Evolutionary conservation across 2,329 filamentous ascomycete species (phyloP).

Genomic region (Pseudogymnoascus sp.): DNA sequence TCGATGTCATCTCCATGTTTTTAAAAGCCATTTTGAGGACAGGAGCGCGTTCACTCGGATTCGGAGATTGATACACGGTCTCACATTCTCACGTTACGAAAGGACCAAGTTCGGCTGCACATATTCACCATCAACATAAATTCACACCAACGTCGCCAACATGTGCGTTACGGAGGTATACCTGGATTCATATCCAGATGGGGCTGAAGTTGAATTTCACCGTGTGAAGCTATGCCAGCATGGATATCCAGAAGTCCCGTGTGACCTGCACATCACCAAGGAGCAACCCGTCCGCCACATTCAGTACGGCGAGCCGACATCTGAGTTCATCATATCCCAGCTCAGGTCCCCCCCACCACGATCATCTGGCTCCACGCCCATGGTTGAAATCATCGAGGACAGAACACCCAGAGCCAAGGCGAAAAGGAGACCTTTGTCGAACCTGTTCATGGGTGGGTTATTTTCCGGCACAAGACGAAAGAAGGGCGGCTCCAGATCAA

Average conservation of each 20-base stretch:
- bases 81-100: not conserved
- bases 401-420: not conserved
- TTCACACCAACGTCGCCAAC: constrained; percentile 26
- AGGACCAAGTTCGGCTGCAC: constrained; percentile 20
- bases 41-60: not conserved
- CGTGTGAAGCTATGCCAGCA: constrained; percentile 33
- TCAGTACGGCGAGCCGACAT: constrained; percentile 28
- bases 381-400: not conserved
- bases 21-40: not conserved
- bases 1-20: not conserved
- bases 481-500: not conserved
- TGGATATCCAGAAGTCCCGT: constrained; percentile 33
- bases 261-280: constrained; percentile 34
- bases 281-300: constrained; percentile 35
- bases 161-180: constrained; percentile 45
- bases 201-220: constrained; percentile 31
- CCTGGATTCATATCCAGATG: constrained; percentile 40
- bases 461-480: not conserved
- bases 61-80: not conserved
- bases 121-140: constrained; percentile 14
- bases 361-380: constrained; percentile 22
- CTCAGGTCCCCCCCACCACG: constrained; percentile 18
- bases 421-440: not conserved
- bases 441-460: not conserved
- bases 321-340: constrained; percentile 33